Evolutionary conservation across 2,329 filamentous ascomycete genomes (phyloP), one percentile per base, ranked within the genome.

Genomic region (Fusarium domesticum): DNA sequence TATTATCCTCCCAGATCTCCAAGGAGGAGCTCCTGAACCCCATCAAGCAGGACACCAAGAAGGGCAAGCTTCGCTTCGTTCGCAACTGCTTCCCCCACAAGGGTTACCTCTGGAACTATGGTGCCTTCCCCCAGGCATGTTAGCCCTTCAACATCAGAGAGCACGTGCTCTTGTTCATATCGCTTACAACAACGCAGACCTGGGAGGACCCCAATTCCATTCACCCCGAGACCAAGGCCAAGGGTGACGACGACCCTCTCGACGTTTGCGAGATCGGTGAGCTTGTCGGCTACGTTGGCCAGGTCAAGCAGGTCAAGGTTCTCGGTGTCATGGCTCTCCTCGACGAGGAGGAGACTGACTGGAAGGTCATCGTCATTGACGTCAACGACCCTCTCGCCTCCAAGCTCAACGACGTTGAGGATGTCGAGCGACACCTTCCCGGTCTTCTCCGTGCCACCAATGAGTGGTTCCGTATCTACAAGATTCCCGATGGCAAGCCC

Each of bases 401-500:
- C 66, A 96, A 96, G 83, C 87, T 98, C 69, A 92, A 98, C 77
- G 92, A 97, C 71, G 85, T 97, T 54, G 93, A 97, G 82, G 93
- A 98, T 69, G 93, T 98, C 61, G 93, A 98, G 83, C 86, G 92
- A 68, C 93, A 97, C 78, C 85, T 98, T 47, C 93, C 93, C 50
- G 93, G 93, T 63, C 89, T 98, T 48, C 82, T 98, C 70, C 87
- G 93, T 60, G 93, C 93, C 68, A 97, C 92, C 69, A 98, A 98
- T 69, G 93, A 98, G 80, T 98, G 93, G 93, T 98, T 98, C 90
- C 90, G 93, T 73, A 98, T 98, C 83, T 98, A 98, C 87, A 98
- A 98, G 83, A 98, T 98, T 75, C 93, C 93, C 68, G 93, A 98
- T 69, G 93, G 93, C 80, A 98, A 98, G 90, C 91, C 92, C 64